Conservation (phyloP, 106 monocot genomes). For the Iris macrosiphon region DNA sequence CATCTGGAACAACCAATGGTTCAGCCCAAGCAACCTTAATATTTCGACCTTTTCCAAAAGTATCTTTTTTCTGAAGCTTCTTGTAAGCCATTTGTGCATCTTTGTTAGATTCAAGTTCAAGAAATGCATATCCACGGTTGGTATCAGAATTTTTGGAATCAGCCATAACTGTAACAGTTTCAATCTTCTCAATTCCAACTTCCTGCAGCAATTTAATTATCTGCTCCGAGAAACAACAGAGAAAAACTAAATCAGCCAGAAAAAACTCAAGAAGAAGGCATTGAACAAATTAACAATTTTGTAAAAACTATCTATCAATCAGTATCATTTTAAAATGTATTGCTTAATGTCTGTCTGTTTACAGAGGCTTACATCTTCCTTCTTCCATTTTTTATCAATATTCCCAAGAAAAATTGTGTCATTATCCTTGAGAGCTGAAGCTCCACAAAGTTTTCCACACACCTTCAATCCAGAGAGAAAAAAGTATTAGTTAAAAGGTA, state of each 20-base stretch:
- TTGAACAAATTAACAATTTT: not conserved
- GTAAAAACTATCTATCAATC: not conserved
- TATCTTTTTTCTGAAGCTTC: conserved; percentile 77
- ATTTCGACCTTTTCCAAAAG: conserved; percentile 59
- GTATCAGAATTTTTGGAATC: conserved; percentile 41
- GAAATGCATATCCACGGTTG: conserved; percentile 87
- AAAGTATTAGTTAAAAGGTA: not conserved
- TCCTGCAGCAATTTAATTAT: conserved; percentile 48
- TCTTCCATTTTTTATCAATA: conserved; percentile 92
- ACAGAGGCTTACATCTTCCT: conserved; percentile 67
- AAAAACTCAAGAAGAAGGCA: not conserved
- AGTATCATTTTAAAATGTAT: not conserved
- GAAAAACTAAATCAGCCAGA: not conserved
- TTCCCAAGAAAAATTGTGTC: conserved; percentile 85
- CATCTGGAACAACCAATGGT: conserved; percentile 69
- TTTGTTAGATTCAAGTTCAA: conserved; percentile 85
- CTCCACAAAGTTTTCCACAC: conserved; percentile 79
- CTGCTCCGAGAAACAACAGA: conserved; percentile 30
- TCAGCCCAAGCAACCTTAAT: conserved; percentile 85
- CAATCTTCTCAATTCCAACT: conserved; percentile 81
- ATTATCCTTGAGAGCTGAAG: conserved; percentile 75
- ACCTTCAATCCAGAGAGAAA: conserved; percentile 35
- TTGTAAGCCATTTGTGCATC: conserved; percentile 80
- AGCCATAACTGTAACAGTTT: conserved; percentile 55
- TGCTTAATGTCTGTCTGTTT: not conserved